A percentile compares a stretch with the other conserved stretches of the same genome.
phyloP scores from a whole-genome alignment of 2,329 filamentous ascomycete genomes.

The Akanthomyces lecanii region DNA sequence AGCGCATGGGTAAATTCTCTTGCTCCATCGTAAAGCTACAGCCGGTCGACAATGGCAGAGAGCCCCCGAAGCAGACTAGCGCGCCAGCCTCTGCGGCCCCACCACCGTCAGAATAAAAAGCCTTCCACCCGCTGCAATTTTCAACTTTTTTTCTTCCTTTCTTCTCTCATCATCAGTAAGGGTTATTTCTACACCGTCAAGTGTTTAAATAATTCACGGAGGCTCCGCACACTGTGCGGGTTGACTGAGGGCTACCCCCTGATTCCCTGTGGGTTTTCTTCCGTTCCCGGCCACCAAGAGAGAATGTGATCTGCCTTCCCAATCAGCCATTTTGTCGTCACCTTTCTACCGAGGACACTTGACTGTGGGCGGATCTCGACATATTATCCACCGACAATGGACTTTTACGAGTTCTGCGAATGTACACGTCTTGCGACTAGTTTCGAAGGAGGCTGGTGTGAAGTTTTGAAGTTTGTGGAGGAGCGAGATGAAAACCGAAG shows the following conservation, averaged over 20 bases:
- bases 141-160: slow-evolving; percentile 25
- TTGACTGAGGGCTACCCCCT: slow-evolving; percentile 49
- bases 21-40: neutral
- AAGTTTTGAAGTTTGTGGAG: neutral
- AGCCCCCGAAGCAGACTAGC: slow-evolving; percentile 12
- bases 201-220: slow-evolving; percentile 45
- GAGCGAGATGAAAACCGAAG: neutral
- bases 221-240: slow-evolving; percentile 48
- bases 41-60: slow-evolving; percentile 14
- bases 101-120: slow-evolving; percentile 13
- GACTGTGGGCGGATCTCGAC: slow-evolving; percentile 52
- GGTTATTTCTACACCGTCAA: slow-evolving; percentile 48
- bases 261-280: slow-evolving; percentile 46
- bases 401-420: neutral
- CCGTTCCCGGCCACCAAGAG: slow-evolving; percentile 53
- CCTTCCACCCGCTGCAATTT: slow-evolving; percentile 6
- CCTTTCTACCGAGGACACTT: slow-evolving; percentile 36
- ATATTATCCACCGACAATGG: slow-evolving; percentile 24
- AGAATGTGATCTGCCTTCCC: slow-evolving; percentile 44
- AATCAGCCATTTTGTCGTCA: slow-evolving; percentile 37
- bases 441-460: neutral
- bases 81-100: slow-evolving; percentile 1
- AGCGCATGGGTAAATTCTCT: neutral
- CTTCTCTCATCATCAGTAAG: slow-evolving; percentile 42
- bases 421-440: neutral